Evolutionary conservation across 208 protist species (phyloP).

Genomic region (Acanthamoeba triangularis): DNA sequence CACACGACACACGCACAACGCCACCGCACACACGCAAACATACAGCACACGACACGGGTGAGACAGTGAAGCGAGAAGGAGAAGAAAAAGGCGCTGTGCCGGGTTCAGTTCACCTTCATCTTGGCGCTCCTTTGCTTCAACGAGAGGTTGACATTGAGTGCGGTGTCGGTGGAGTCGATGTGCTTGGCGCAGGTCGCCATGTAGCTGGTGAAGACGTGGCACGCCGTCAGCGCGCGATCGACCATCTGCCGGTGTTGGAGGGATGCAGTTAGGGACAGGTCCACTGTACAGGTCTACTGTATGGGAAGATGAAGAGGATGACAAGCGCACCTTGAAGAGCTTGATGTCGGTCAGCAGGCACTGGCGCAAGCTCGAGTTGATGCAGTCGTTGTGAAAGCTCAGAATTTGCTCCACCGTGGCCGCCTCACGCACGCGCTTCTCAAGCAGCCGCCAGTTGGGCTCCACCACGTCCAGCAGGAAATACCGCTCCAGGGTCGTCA

Average conservation of each 20-base stretch:
- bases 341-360: conserved; percentile 46
- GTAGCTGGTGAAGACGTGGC: conserved; percentile 46
- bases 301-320: not conserved
- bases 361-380: conserved; percentile 37
- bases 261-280: not conserved
- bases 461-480: conserved; percentile 39
- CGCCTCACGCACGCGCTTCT: conserved; percentile 26
- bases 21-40: too few relatives aligned
- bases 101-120: not conserved
- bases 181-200: conserved; percentile 28
- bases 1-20: not conserved
- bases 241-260: not conserved
- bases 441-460: conserved; percentile 29
- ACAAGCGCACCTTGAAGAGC: not conserved
- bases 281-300: too few relatives aligned
- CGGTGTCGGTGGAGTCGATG: conserved; percentile 20
- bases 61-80: not conserved
- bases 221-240: conserved; percentile 6
- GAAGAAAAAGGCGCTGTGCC: not conserved
- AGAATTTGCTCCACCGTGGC: conserved; percentile 58
- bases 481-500: conserved; percentile 61
- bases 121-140: not conserved
- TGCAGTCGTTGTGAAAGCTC: conserved; percentile 60
- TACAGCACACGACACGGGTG: too few relatives aligned
- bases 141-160: not conserved